Conservation (phyloP, 768 basidiomycete species). For the Pisolithus orientalis region DNA sequence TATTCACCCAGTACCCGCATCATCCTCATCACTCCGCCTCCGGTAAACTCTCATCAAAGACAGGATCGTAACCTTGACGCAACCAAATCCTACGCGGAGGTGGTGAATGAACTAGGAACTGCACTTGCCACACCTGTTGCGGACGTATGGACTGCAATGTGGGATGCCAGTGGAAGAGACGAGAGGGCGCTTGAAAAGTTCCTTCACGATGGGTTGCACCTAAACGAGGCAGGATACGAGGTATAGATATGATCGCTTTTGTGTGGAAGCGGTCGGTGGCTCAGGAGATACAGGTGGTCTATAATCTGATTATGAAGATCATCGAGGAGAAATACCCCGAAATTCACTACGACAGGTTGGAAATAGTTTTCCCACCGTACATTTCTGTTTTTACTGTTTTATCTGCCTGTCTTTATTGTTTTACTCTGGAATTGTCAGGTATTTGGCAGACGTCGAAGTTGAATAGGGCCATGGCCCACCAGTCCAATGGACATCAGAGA, state of each 20-base stretch:
- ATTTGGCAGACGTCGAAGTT: too few relatives aligned
- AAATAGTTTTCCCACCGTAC: conserved; percentile 54
- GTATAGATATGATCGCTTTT: conserved; percentile 47
- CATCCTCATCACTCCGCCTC: conserved; percentile 81
- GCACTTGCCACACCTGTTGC: conserved; percentile 53
- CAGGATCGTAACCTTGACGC: conserved; percentile 49
- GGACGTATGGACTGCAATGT: conserved; percentile 72
- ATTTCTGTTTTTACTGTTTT: conserved; percentile 20
- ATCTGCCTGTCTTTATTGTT: too few relatives aligned
- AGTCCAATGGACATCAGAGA: too few relatives aligned
- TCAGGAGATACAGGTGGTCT: conserved; percentile 50
- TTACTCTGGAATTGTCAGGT: too few relatives aligned
- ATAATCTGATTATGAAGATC: conserved; percentile 50
- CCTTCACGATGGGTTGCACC: conserved; percentile 74
- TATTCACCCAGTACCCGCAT: conserved; percentile 71
- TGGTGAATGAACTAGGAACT: conserved; percentile 54
- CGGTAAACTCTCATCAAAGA: conserved; percentile 63
- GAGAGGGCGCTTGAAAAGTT: conserved; percentile 47
- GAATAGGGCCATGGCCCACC: too few relatives aligned
- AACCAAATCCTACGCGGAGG: conserved; percentile 66
- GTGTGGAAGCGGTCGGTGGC: background rate
- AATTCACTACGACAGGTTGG: conserved; percentile 58
- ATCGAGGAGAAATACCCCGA: conserved; percentile 60
- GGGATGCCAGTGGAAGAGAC: conserved; percentile 61
- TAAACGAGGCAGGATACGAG: conserved; percentile 68